Evolutionary conservation across 805 yeast species (phyloP), one percentile per base, ranked within the genome.

Genomic region (Saturnispora hagleri): DNA sequence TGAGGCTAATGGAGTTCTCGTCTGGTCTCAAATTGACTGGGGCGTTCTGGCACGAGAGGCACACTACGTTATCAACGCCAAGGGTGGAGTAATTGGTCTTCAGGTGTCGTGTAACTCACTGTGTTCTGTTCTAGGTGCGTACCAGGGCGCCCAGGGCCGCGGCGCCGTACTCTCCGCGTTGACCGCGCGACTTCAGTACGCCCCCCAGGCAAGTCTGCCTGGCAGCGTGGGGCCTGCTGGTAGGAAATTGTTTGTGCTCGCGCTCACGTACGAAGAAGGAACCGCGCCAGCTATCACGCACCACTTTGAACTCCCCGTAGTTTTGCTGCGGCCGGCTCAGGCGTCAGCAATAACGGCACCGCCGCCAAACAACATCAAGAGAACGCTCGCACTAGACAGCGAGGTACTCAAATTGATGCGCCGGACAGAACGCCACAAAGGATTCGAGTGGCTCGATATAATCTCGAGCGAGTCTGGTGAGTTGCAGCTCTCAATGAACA

Each of bases 241-340:
- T n/a, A 46, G 41, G 17, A 46, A 46, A 46, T 18, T 33, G 10
- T 47, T 47, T 13, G 40, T 18, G 15, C 24, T 47, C 36, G 49
- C 43, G 43, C 28, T 47, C 9, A 17, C 43, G 3, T 47, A 26
- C n/a, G 45, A 47, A 17, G 38, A 40, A 12, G 48, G 42, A 12
- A 13, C 27, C 13, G 42, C 22, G 5, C 42, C 42, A 38, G 42
- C 22, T 7, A 73, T 86, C 17, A 75, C 76, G 54, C 89, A 84
- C 60, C 75, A 86, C 7, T 81, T 82, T 59, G 79, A 80, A 48
- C 77, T 90, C 18, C 91, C 95, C 0, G 86, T 86, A 1, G 71
- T 81, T 57, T 69, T 86, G 42, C 60, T 86, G 51, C 76, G 80
- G 53, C 73, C 71, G 55, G 76, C 73, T 15, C 80, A 76, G 53